These are phyloP conservation scores for Ceriops decandra DNA, from an alignment of 345 rosid species.

Conservation along the genomic window DNA sequence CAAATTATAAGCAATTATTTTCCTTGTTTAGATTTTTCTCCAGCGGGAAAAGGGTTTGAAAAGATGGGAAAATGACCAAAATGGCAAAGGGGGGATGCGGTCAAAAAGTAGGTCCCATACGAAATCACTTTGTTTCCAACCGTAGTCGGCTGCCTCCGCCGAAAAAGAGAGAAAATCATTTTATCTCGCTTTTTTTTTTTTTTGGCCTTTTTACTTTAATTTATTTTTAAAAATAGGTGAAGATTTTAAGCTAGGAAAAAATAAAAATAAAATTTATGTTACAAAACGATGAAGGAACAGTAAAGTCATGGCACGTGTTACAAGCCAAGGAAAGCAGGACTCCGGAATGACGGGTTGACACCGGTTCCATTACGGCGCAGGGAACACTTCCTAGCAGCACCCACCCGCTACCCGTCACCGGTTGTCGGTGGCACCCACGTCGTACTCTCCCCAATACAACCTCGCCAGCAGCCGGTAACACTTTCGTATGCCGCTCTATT, in stretches of 20 bases:
- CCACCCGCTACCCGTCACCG: no score
- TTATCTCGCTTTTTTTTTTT: not conserved
- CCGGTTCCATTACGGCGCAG: conserved; percentile 62
- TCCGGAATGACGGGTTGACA: conserved; percentile 48
- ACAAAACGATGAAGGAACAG: conserved; percentile 4
- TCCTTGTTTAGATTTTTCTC: not conserved
- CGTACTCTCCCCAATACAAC: not conserved
- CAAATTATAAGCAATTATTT: not conserved
- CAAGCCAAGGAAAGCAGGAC: conserved; percentile 48
- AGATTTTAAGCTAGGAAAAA: not conserved
- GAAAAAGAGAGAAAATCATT: conserved; percentile 27
- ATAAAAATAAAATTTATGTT: no score
- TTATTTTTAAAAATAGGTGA: not conserved
- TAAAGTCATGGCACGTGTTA: conserved; percentile 20
- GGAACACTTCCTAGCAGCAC: conserved; percentile 7
- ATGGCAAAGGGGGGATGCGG: conserved; percentile 35
- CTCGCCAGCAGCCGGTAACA: not conserved
- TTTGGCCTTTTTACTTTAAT: not conserved
- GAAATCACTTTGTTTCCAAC: conserved; percentile 74
- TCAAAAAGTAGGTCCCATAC: conserved; percentile 53
- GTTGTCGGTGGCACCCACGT: conserved; percentile 12
- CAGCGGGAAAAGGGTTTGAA: not conserved
- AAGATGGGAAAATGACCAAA: conserved; percentile 14
- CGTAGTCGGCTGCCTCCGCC: conserved; percentile 95
- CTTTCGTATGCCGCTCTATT: not conserved